Evolutionary conservation across 495 filamentous ascomycete genomes (phyloP).

Genomic region (Elasticomyces elasticus): DNA sequence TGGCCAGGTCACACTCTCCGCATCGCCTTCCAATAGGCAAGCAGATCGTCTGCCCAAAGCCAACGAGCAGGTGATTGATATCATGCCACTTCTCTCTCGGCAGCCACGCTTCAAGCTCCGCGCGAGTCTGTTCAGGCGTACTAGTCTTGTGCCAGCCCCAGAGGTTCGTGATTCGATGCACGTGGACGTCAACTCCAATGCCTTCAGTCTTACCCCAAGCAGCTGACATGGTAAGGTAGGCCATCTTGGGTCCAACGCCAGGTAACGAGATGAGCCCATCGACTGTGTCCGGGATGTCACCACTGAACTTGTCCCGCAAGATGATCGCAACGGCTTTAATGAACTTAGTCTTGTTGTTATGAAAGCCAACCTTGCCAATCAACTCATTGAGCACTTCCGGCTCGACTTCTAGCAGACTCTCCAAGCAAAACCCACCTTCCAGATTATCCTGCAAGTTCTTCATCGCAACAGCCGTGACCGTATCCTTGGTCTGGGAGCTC

Average conservation of each 20-base stretch:
- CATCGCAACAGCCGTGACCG: slow-evolving; percentile 82
- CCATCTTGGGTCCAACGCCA: slow-evolving; percentile 97
- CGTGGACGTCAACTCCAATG: slow-evolving; percentile 59
- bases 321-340: slow-evolving; percentile 70
- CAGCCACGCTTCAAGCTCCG: slow-evolving; percentile 70
- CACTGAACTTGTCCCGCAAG: slow-evolving; percentile 53
- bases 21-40: slow-evolving; percentile 69
- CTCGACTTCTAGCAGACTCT: slow-evolving; percentile 66
- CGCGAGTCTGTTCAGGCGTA: slow-evolving; percentile 75
- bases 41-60: slow-evolving; percentile 82
- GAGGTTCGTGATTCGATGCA: slow-evolving; percentile 85
- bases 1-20: slow-evolving; percentile 69
- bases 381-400: slow-evolving; percentile 62
- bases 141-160: slow-evolving; percentile 90
- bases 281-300: slow-evolving; percentile 77
- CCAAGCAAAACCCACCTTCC: slow-evolving; percentile 57
- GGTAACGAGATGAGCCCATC: slow-evolving; percentile 71
- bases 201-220: slow-evolving; percentile 54
- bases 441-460: slow-evolving; percentile 64
- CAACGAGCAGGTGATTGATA: slow-evolving; percentile 87
- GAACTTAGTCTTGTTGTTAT: slow-evolving; percentile 91
- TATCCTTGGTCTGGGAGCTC: slow-evolving; percentile 94
- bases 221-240: slow-evolving; percentile 73
- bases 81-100: slow-evolving; percentile 85
- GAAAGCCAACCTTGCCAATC: slow-evolving; percentile 81